phyloP scores from a whole-genome alignment of 192 early-diverging fungal genomes.

The Gorgonomyces haynaldii region DNA sequence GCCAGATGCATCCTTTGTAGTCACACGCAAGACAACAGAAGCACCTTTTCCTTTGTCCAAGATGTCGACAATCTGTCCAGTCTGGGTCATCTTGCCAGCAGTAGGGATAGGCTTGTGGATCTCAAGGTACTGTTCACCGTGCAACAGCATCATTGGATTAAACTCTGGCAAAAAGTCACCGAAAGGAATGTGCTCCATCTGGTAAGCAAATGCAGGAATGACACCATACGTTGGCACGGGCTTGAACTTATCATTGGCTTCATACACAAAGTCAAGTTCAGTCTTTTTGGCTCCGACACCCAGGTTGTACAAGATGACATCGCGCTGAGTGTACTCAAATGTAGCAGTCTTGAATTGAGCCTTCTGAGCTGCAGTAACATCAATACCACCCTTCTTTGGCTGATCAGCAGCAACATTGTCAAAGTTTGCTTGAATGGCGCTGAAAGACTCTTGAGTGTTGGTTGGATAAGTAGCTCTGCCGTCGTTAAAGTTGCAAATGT shows the following conservation, averaged over 20 bases:
- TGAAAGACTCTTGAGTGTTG: conserved; percentile 64
- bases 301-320: conserved; percentile 87
- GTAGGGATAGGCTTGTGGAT: conserved; percentile 79
- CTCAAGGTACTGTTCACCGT: conserved; percentile 95
- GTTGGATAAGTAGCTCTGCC: conserved; percentile 85
- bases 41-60: conserved; percentile 96
- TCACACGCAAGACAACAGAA: conserved; percentile 68
- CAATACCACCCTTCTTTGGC: conserved; percentile 19
- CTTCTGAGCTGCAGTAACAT: conserved; percentile 55
- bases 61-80: conserved; percentile 74
- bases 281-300: conserved; percentile 82
- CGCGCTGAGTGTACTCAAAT: conserved; percentile 75
- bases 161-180: conserved; percentile 63
- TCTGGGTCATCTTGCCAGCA: conserved; percentile 64
- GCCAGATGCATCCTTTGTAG: conserved; percentile 60
- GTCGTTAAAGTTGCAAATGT: conserved; percentile 88
- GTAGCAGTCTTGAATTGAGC: conserved; percentile 23
- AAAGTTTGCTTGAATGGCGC: conserved; percentile 76
- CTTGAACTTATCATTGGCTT: conserved; percentile 72
- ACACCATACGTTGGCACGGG: conserved; percentile 90
- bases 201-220: conserved; percentile 62
- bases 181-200: conserved; percentile 54
- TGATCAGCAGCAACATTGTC: conserved; percentile 32
- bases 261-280: conserved; percentile 86
- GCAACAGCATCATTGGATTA: conserved; percentile 94